phyloP scores from a whole-genome alignment of 2,329 filamentous ascomycete species.

The Hortaea werneckii region DNA sequence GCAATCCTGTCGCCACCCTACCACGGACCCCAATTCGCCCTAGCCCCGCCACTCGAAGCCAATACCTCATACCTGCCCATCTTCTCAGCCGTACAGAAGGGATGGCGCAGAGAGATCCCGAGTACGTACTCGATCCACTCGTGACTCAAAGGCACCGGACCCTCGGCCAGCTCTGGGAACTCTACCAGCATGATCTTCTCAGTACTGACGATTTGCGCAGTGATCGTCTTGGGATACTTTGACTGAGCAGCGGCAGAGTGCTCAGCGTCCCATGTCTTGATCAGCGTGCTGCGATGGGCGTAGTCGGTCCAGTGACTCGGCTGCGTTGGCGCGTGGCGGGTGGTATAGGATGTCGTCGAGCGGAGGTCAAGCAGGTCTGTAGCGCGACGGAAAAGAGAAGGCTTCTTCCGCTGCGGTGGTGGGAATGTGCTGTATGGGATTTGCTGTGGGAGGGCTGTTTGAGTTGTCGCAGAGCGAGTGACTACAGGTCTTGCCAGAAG shows the following conservation, averaged over 20 bases:
- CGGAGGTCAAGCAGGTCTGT: slow-evolving; percentile 15
- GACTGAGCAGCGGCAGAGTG: slow-evolving; percentile 9
- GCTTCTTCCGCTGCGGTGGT: background rate
- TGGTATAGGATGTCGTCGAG: slow-evolving; percentile 7
- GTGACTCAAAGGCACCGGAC: slow-evolving; percentile 7
- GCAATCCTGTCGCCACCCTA: slow-evolving; percentile 3
- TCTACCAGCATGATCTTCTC: slow-evolving; percentile 13
- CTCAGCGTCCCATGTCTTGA: slow-evolving; percentile 16
- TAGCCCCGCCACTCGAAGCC: slow-evolving; percentile 11
- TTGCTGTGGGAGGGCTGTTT: background rate
- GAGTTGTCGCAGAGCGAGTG: background rate
- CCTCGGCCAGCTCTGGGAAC: slow-evolving; percentile 17
- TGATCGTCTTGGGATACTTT: slow-evolving; percentile 7
- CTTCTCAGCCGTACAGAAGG: slow-evolving; percentile 15
- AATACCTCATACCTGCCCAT: slow-evolving; percentile 21
- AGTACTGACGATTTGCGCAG: slow-evolving; percentile 9
- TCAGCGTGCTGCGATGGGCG: slow-evolving; percentile 12
- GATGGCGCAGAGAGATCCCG: slow-evolving; percentile 13
- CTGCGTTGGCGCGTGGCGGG: slow-evolving; percentile 11
- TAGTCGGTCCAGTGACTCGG: slow-evolving; percentile 19
- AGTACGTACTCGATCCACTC: slow-evolving; percentile 21
- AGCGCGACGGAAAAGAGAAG: slow-evolving; percentile 14
- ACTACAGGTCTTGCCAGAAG: background rate
- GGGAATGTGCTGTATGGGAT: background rate
- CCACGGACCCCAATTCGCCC: slow-evolving; percentile 21